Percentiles rank a stretch among this genome's conserved stretches.
Evolutionary conservation across 1,284 basidiomycete genomes (phyloP).

Genomic region (Ustilago lituana): DNA sequence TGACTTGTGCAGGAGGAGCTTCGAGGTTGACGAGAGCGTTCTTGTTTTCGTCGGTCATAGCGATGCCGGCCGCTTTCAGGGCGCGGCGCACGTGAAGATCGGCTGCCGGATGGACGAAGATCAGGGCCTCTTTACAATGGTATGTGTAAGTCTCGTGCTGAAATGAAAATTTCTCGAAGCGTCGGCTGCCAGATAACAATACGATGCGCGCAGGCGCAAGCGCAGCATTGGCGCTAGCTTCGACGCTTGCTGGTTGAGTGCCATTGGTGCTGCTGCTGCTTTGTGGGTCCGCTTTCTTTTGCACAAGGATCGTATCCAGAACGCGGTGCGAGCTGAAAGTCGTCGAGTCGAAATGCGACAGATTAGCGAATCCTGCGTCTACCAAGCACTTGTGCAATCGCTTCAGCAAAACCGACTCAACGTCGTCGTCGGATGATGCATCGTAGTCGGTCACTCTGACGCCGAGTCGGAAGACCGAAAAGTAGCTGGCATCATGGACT

Average conservation of each 20-base stretch:
- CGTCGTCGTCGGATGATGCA: not conserved
- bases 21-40: constrained; percentile 11
- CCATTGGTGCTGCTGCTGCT: not conserved
- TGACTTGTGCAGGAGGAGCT: not conserved
- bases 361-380: constrained; percentile 8
- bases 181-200: constrained; percentile 4
- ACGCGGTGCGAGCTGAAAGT: not conserved
- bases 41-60: constrained; percentile 34
- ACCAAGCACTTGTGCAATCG: not conserved
- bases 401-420: not conserved
- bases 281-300: not conserved
- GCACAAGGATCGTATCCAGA: constrained; percentile 13
- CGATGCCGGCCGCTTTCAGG: constrained; percentile 27
- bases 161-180: not conserved
- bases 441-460: not conserved
- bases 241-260: too few relatives aligned
- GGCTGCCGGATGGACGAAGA: constrained; percentile 54
- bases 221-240: constrained; percentile 3
- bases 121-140: constrained; percentile 28
- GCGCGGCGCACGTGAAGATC: constrained; percentile 36
- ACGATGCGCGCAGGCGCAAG: constrained; percentile 38
- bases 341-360: not conserved
- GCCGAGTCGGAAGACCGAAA: constrained; percentile 37
- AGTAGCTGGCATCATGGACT: constrained; percentile 62
- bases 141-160: not conserved